Evolutionary conservation across 2,329 filamentous ascomycete species (phyloP).

Genomic region (Phaeophleospora eucalypticola): DNA sequence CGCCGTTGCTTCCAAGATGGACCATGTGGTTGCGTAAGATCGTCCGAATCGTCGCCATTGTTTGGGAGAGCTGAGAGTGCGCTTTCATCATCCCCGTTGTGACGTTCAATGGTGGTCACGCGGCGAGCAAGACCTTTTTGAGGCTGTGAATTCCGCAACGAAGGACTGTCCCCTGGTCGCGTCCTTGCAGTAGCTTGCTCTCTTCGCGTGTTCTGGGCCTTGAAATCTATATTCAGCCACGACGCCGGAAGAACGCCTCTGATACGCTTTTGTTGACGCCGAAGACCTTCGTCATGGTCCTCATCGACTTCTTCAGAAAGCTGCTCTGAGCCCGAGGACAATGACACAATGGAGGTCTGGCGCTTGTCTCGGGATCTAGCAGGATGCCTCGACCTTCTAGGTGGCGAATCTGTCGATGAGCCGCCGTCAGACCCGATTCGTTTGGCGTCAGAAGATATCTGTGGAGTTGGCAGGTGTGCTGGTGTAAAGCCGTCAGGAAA

Average conservation of each 20-base stretch:
- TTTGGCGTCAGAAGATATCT: slow-evolving; percentile 27
- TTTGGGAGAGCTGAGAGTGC: slow-evolving; percentile 22
- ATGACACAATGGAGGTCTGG: background rate
- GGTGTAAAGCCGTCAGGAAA: slow-evolving; percentile 23
- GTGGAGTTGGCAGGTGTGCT: slow-evolving; percentile 25
- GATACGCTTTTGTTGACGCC: slow-evolving; percentile 39
- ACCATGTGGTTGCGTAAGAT: slow-evolving; percentile 4
- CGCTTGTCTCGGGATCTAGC: background rate
- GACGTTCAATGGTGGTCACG: background rate
- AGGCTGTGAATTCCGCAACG: slow-evolving; percentile 15
- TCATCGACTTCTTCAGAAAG: slow-evolving; percentile 28
- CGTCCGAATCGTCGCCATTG: slow-evolving; percentile 24
- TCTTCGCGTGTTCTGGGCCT: slow-evolving; percentile 22
- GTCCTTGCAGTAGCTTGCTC: slow-evolving; percentile 3
- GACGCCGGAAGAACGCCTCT: slow-evolving; percentile 49
- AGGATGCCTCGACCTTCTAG: background rate
- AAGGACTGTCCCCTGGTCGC: slow-evolving; percentile 10
- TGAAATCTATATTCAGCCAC: slow-evolving; percentile 46
- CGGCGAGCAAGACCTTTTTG: slow-evolving; percentile 28
- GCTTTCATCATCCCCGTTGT: background rate
- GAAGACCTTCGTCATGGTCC: slow-evolving; percentile 25
- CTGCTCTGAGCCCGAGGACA: slow-evolving; percentile 13
- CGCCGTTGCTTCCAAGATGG: slow-evolving; percentile 4
- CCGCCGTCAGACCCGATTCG: slow-evolving; percentile 6
- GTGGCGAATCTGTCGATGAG: slow-evolving; percentile 10